Evolutionary conservation across 2,329 filamentous ascomycete species (phyloP).

Genomic region (Diplodia scrobiculata): DNA sequence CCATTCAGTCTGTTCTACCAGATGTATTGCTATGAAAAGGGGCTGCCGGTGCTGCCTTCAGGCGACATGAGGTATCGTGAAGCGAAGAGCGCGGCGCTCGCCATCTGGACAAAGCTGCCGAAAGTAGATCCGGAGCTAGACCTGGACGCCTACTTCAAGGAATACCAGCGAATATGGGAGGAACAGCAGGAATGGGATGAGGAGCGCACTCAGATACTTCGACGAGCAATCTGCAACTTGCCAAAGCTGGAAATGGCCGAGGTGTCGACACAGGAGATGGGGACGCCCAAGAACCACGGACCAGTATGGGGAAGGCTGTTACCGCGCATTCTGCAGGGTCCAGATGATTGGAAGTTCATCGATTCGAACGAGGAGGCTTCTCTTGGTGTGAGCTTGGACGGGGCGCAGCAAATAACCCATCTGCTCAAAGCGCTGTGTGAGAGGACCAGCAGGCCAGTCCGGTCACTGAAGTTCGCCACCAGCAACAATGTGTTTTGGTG

Average conservation of each 20-base stretch:
- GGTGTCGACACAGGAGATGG: slow-evolving; percentile 8
- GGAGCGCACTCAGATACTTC: not conserved
- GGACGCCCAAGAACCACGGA: slow-evolving; percentile 12
- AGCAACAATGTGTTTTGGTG: slow-evolving; percentile 17
- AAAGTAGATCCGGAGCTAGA: slow-evolving; percentile 14
- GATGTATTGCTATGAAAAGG: slow-evolving; percentile 31
- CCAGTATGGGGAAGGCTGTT: slow-evolving; percentile 22
- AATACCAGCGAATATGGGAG: slow-evolving; percentile 12
- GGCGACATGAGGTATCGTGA: slow-evolving; percentile 17
- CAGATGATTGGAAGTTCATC: slow-evolving; percentile 26
- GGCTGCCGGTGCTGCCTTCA: slow-evolving; percentile 9
- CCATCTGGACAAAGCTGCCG: slow-evolving; percentile 9
- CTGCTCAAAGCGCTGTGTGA: slow-evolving; percentile 23
- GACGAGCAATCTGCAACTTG: slow-evolving; percentile 13
- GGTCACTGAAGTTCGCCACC: slow-evolving; percentile 15
- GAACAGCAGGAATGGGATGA: slow-evolving; percentile 28
- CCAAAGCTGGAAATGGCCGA: slow-evolving; percentile 16
- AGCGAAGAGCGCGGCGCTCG: not conserved
- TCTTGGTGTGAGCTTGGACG: slow-evolving; percentile 13
- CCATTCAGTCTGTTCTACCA: slow-evolving; percentile 25
- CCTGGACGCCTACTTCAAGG: slow-evolving; percentile 2
- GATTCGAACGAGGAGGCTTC: slow-evolving; percentile 18
- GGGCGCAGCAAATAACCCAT: slow-evolving; percentile 12
- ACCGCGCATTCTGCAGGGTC: slow-evolving; percentile 18
- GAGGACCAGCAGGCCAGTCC: not conserved